Evolutionary conservation across 2,329 filamentous ascomycete genomes (phyloP).

Genomic region (Neopestalotiopsis rosae): DNA sequence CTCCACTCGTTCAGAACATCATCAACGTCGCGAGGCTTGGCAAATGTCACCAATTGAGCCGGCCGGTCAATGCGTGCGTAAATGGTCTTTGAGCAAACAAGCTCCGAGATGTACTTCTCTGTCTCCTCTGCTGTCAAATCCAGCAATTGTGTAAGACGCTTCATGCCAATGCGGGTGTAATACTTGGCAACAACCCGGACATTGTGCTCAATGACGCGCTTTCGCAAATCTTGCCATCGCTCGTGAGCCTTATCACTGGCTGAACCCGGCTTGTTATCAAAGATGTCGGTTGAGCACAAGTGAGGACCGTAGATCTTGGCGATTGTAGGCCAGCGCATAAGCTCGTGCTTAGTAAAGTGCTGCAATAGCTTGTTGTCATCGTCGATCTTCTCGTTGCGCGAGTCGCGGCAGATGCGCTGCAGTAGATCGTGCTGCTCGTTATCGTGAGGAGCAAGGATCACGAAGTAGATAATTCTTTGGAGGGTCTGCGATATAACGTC

Average conservation of each 20-base stretch:
- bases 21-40: slow-evolving; percentile 92
- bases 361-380: slow-evolving; percentile 87
- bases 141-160: slow-evolving; percentile 85
- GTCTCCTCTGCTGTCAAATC: slow-evolving; percentile 95
- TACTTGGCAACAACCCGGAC: slow-evolving; percentile 97
- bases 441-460: slow-evolving; percentile 95
- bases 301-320: slow-evolving; percentile 87
- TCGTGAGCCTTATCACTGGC: slow-evolving; percentile 80
- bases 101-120: slow-evolving; percentile 97
- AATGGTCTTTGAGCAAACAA: slow-evolving; percentile 97
- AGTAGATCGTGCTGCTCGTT: slow-evolving; percentile 98
- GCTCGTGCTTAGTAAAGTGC: slow-evolving; percentile 91
- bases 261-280: slow-evolving; percentile 70
- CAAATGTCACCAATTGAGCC: slow-evolving; percentile 89
- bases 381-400: slow-evolving; percentile 78
- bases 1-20: slow-evolving; percentile 99
- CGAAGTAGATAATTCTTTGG: slow-evolving; percentile 95
- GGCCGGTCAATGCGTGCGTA: slow-evolving; percentile 97
- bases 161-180: slow-evolving; percentile 96
- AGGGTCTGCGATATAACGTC: slow-evolving; percentile 65
- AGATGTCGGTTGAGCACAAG: slow-evolving; percentile 88
- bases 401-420: slow-evolving; percentile 87
- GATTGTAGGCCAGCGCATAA: slow-evolving; percentile 98
- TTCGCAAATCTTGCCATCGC: slow-evolving; percentile 93
- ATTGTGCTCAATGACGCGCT: slow-evolving; percentile 99